A percentile compares a stretch with the other conserved stretches of the same genome.
These are phyloP conservation scores for Gilbertella persicaria DNA, from an alignment of 371 early-diverging fungal species.

Conservation along the genomic window DNA sequence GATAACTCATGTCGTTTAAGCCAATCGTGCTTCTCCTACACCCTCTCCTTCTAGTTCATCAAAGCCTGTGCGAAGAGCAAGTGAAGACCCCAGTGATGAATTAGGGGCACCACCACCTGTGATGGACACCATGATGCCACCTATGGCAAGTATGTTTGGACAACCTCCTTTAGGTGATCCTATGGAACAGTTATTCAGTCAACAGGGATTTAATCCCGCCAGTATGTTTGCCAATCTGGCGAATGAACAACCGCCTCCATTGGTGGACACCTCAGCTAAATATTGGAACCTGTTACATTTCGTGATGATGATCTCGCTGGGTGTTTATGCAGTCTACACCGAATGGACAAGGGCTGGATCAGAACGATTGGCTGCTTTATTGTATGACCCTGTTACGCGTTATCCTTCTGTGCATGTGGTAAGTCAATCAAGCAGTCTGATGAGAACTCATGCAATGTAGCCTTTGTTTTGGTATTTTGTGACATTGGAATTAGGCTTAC, in stretches of 20 bases:
- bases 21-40: constrained; percentile 36
- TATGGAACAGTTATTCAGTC: constrained; percentile 21
- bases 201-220: constrained; percentile 19
- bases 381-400: constrained; percentile 2
- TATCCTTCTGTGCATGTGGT: constrained; percentile 33
- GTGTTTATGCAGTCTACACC: constrained; percentile 48
- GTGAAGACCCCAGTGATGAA: constrained; percentile 48
- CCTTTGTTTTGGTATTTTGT: constrained; percentile 69
- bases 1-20: constrained; percentile 4
- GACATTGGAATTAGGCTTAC: constrained; percentile 55
- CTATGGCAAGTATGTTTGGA: constrained; percentile 21
- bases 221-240: constrained; percentile 2
- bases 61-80: constrained; percentile 12
- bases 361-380: constrained; percentile 43
- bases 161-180: too few relatives aligned
- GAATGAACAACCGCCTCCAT: neutral
- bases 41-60: constrained; percentile 38
- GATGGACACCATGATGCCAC: constrained; percentile 5
- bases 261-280: neutral
- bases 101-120: constrained; percentile 42
- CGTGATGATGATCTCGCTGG: constrained; percentile 45
- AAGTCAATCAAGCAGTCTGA: constrained; percentile 7
- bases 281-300: constrained; percentile 63
- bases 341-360: constrained; percentile 44
- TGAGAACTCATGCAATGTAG: constrained; percentile 18